Percentiles rank a stretch among this genome's conserved stretches.
These are phyloP conservation scores for Ampelocalamus luodianensis DNA, from an alignment of 176 grass and related monocot species.

Conservation along the genomic window DNA sequence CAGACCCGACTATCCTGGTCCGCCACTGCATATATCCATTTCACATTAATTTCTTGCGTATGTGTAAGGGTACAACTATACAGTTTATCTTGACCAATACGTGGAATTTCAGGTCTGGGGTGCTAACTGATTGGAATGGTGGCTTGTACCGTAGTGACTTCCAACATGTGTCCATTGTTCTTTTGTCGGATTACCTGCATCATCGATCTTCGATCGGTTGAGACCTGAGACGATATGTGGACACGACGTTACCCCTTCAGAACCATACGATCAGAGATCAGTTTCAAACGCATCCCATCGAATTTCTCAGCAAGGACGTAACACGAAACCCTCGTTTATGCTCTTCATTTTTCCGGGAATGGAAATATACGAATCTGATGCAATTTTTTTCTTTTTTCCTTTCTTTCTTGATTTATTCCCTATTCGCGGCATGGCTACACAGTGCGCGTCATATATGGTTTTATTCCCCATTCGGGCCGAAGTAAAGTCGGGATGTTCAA, in stretches of 20 bases:
- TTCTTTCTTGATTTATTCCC: too few relatives aligned
- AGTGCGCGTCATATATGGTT: too few relatives aligned
- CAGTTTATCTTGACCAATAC: slow-evolving; percentile 11
- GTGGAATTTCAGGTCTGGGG: background rate
- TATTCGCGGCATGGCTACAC: too few relatives aligned
- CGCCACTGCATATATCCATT: background rate
- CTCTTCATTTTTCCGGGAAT: too few relatives aligned
- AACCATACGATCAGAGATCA: background rate
- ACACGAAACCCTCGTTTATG: background rate
- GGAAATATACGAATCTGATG: too few relatives aligned
- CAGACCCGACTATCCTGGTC: too few relatives aligned
- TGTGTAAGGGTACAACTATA: background rate
- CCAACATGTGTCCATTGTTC: background rate
- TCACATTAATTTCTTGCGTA: background rate
- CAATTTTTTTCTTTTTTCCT: too few relatives aligned
- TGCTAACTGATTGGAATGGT: slow-evolving; percentile 15
- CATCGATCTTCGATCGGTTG: background rate
- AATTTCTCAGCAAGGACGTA: background rate
- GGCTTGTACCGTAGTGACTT: background rate
- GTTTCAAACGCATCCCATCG: background rate
- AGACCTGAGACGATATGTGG: background rate
- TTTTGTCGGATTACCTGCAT: background rate
- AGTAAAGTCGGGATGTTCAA: too few relatives aligned
- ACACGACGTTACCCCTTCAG: background rate
- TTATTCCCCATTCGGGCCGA: too few relatives aligned